Evolutionary conservation across 2,329 filamentous ascomycete species (phyloP), one percentile per base, ranked within the genome.

Genomic region (Exophiala oligosperma): DNA sequence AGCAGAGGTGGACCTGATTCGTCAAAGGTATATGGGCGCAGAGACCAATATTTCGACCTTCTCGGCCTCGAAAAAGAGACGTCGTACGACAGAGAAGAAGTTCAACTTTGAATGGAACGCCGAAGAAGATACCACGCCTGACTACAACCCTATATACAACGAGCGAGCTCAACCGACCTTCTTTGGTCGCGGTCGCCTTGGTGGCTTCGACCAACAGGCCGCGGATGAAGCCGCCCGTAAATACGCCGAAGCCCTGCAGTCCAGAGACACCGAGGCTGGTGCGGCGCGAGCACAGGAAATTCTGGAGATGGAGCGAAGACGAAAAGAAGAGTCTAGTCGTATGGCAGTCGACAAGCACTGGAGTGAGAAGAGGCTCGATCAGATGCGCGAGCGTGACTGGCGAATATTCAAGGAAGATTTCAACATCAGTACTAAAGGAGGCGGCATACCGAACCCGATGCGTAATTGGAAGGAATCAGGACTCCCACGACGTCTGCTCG

Each of bases 351-450:
- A 95, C 67, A 92, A 92, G 73, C 92, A 96, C 74, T 99, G 94
- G 94, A 92, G 90, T 55, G 91, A 97, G 71, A 99, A 99, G 84
- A 84, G 82, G 62, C 79, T 97, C 62, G 86, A 90, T 12, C 90
- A 96, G 68, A 99, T 99, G 94, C 90, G 91, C 62, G 92, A 97
- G 76, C 84, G 94, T 72, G 94, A 99, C 75, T 99, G 94, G 94
- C 90, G 94, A 71, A 97, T 99, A 68, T 97, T 99, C 85, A 99
- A 97, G 76, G 94, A 97, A 74, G 92, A 99, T 74, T 97, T 96
- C 77, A 95, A 94, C 67, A 99, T 99, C 71, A 83, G 88, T 41
- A 97, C 92, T 7, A 97, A 96, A 74, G 94, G 94, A 57, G 93
- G 93, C 44, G 82, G 83, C 26, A 91, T 97, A 56, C 94, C 94